Percentiles rank a stretch among this genome's conserved stretches.
Evolutionary conservation across 2,329 filamentous ascomycete genomes (phyloP).

Genomic region (Colletotrichum sublineola): DNA sequence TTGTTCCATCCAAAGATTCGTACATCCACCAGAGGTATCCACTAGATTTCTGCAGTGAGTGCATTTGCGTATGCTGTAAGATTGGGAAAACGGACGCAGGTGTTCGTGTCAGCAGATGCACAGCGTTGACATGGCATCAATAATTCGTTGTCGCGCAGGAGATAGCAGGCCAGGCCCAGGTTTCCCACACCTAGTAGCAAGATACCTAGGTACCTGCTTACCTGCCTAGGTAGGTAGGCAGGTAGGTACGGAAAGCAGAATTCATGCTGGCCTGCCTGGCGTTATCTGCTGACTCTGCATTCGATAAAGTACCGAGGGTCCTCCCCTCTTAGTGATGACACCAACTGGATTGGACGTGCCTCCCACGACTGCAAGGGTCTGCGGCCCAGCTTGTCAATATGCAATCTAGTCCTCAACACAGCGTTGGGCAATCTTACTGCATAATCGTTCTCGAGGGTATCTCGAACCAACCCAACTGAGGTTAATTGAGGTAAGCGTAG

Average conservation of each 20-base stretch:
- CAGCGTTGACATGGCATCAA: slow-evolving; percentile 16
- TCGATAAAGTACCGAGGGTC: neutral
- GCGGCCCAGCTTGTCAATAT: slow-evolving; percentile 1
- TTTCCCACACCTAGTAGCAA: too few species aligned
- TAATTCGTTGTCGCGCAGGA: slow-evolving; percentile 15
- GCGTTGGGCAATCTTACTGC: slow-evolving; percentile 6
- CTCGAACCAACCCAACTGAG: slow-evolving; percentile 18
- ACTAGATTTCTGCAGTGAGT: too few species aligned
- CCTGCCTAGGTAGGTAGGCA: too few species aligned
- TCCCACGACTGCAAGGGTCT: neutral
- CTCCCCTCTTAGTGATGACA: neutral
- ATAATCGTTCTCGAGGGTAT: neutral
- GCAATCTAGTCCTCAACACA: slow-evolving; percentile 5
- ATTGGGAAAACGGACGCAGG: neutral
- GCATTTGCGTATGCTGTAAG: slow-evolving; percentile 10
- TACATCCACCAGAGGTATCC: too few species aligned
- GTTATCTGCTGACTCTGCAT: slow-evolving; percentile 7
- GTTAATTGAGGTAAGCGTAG: slow-evolving; percentile 29
- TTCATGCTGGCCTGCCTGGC: neutral
- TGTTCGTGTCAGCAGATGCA: slow-evolving; percentile 23
- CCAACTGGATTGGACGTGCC: neutral
- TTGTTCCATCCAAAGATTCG: neutral
- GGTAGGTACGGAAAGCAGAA: neutral
- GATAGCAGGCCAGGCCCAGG: neutral
- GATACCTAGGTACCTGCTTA: too few species aligned